Evolutionary conservation across 176 grass and related monocot genomes (phyloP).

Genomic region (Bolboschoenus planiculmis): DNA sequence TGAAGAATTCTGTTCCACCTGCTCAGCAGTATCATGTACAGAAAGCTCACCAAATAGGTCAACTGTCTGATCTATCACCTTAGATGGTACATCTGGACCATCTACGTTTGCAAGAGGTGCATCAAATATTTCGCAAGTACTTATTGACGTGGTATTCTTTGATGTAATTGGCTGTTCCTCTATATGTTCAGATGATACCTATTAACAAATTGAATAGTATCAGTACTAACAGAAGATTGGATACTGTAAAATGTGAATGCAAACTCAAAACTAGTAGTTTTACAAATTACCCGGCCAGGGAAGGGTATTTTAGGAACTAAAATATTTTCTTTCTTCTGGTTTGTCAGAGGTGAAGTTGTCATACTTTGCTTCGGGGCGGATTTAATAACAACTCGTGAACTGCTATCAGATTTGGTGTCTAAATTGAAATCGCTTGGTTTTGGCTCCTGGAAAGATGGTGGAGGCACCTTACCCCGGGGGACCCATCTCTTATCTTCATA

Average conservation of each 20-base stretch:
- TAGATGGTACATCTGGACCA: constrained; percentile 1
- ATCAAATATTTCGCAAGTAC: constrained; percentile 4
- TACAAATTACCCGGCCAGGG: not conserved
- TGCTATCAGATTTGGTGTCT: constrained; percentile 19
- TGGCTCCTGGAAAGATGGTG: constrained; percentile 13
- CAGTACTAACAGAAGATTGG: not conserved
- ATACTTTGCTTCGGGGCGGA: not conserved
- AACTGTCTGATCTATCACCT: constrained; percentile 23
- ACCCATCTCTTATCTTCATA: constrained; percentile 99
- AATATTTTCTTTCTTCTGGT: constrained; percentile 12
- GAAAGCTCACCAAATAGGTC: constrained; percentile 29
- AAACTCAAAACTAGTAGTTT: constrained; percentile 1
- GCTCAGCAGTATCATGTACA: constrained; percentile 10
- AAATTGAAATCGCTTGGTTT: constrained; percentile 5
- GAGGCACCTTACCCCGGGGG: constrained; percentile 54
- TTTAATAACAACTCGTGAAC: constrained; percentile 2
- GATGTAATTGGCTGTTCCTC: constrained; percentile 21
- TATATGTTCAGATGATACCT: constrained; percentile 29
- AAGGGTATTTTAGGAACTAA: constrained; percentile 26
- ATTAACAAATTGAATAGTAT: constrained; percentile 13
- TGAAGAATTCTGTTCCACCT: constrained; percentile 11
- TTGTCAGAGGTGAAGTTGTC: not conserved
- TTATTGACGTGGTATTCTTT: not conserved
- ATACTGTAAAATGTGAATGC: constrained; percentile 8
- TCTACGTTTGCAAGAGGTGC: constrained; percentile 14